Base-by-base conservation (phyloP, 331 rosid species). In the Saraca asoca region DNA sequence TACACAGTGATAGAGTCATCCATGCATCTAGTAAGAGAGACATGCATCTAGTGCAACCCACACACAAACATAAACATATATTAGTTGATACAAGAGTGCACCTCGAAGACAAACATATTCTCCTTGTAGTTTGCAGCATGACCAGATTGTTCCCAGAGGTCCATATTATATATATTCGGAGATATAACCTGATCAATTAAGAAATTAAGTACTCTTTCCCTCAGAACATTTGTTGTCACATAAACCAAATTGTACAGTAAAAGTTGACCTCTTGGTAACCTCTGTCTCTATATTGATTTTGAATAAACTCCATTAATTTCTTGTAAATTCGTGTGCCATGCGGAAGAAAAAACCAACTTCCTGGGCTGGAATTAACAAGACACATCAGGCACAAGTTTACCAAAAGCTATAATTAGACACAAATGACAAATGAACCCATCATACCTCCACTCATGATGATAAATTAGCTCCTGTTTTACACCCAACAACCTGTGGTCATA, bases 261-360 rank as follows among this genome's bases (percentile, higher is more conserved):
- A 42, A 49, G 54, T 51, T 51, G 63, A 93, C 98, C 98, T 94
- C 98, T 69, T 88, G 90, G 83, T 90, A 94, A 50, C 98, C 98
- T 72, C 97, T 81, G 58, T 82, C 83, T 79, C 81, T 86, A 73
- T 94, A 94, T 74, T 85, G 96, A 75, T 77, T 78, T 38, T 85
- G 73, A 72, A 94, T 88, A 61, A 94, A 94, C 2, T 78, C 83
- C 89, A 85, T 86, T 17, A 94, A 64, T 76, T 85, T 94, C 78
- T 81, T 90, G 84, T 94, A 94, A 65, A 94, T 74, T 58, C 90
- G 87, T 49, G 97, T 52, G 34, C 98, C 98, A 71, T 72, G 87
- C 38, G 98, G 97, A 38, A 94, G 97, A 66, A 94, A 94, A 85
- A 94, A 94, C 98, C 98, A 94, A 72, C 98, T 90, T 80, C 98